Evolutionary conservation across 371 early-diverging fungal genomes (phyloP).

Genomic region (Mortierella sp.): DNA sequence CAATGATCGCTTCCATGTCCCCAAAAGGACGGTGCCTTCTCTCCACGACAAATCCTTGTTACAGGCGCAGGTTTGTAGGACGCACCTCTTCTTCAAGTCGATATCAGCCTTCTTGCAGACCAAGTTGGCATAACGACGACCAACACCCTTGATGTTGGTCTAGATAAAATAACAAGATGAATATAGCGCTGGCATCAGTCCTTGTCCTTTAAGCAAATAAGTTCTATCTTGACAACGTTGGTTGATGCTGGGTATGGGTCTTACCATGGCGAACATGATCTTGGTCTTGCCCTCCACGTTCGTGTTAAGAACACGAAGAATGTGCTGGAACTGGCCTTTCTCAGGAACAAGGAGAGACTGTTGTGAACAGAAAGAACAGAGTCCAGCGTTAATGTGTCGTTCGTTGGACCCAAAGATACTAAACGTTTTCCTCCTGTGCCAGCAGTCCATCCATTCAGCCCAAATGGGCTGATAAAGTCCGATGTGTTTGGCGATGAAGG

Average conservation of each 20-base stretch:
- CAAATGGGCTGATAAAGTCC: too few species aligned
- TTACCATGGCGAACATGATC: constrained; percentile 92
- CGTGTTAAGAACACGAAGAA: constrained; percentile 99
- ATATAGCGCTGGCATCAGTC: background rate
- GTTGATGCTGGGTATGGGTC: background rate
- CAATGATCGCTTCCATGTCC: too few species aligned
- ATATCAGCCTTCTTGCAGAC: constrained; percentile 99
- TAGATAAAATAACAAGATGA: constrained; percentile 1
- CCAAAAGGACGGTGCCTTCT: too few species aligned
- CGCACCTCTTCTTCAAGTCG: constrained; percentile 91
- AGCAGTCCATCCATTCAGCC: too few species aligned
- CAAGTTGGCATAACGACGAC: constrained; percentile 97
- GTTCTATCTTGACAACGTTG: background rate
- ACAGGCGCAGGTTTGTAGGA: constrained; percentile 1
- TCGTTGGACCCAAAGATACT: background rate
- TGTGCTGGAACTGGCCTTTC: constrained; percentile 96
- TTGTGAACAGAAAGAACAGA: constrained; percentile 7
- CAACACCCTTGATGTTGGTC: constrained; percentile 98
- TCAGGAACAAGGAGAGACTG: constrained; percentile 92
- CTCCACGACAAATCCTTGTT: too few species aligned
- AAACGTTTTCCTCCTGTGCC: too few species aligned
- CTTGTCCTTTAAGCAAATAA: too few species aligned
- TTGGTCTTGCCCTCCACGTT: constrained; percentile 99
- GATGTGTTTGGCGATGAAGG: too few species aligned
- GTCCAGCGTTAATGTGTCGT: constrained; percentile 45